Base-by-base conservation (phyloP, 2,329 filamentous ascomycete genomes). In the Exophiala viscosa region DNA sequence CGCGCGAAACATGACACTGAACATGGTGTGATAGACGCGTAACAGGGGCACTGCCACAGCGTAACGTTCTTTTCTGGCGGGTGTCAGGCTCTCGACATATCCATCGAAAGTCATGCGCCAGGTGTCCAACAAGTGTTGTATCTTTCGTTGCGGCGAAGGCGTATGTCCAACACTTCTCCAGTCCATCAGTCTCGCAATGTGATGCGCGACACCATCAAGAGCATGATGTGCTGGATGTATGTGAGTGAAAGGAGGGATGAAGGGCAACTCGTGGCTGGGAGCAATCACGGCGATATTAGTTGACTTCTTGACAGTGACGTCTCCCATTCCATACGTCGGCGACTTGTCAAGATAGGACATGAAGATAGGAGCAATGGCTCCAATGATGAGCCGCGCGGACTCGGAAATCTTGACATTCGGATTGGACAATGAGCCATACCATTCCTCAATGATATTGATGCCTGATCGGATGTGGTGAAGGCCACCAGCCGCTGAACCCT, bases 391-490 rank as follows among this genome's bases (percentile, higher is more conserved):
- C 1, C 33, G 41, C 9, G 55, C 52, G 6, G 39, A 20, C 8
- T 49, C 13, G 8, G 49, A 52, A 17, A 43, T n/a, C 38, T 43
- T 34, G 3, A 44, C 10, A 5, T 45, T 28, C 8, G 50, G 31
- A 9, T 36, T 23, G 17, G 28, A 40, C 14, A 32, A 42, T 13
- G 55, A 54, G 8, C 41, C 49, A 13, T 41, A 43, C 50, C 51
- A 57, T 50, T 57, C 55, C 11, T 57, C 47, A 14, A 57, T 57
- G 38, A 57, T 57, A 31, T 47, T 53, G 31, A 57, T 28, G 34
- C 55, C 55, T 8, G 50, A 45, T 15, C 47, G 34, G 28, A 57
- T 53, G 38, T 57, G 55, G 14, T 32, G 43, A n/a, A 57, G 36
- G 18, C 50, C 55, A 23, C 7, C 32, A 4, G 13, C 36, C 17